These are phyloP conservation scores for Starmerella gropengiesseri DNA, from an alignment of 805 yeast genomes.

Conservation along the genomic window DNA sequence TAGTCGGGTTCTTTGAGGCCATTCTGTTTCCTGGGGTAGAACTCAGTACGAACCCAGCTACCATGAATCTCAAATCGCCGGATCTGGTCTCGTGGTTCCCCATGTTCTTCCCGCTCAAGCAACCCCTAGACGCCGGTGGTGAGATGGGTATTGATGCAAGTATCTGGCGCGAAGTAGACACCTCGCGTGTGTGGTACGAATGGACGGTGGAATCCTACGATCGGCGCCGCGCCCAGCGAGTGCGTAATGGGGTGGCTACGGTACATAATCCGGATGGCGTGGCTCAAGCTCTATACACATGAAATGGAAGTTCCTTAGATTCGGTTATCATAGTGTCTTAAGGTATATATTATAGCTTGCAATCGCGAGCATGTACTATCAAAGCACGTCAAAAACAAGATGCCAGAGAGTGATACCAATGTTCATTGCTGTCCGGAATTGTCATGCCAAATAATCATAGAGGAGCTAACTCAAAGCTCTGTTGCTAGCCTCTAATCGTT, in stretches of 20 bases:
- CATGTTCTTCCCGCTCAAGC: constrained; percentile 47
- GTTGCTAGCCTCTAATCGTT: too few relatives aligned
- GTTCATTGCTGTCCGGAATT: too few relatives aligned
- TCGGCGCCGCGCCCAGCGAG: constrained; percentile 16
- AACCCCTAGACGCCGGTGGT: constrained; percentile 43
- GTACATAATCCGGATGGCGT: constrained; percentile 28
- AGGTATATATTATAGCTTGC: too few relatives aligned
- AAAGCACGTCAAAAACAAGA: too few relatives aligned
- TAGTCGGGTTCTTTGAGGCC: constrained; percentile 67
- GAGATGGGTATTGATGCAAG: constrained; percentile 45
- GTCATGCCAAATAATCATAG: too few relatives aligned
- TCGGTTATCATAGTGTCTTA: too few relatives aligned
- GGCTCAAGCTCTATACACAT: constrained; percentile 11
- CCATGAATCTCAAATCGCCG: constrained; percentile 30
- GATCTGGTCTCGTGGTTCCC: constrained; percentile 61
- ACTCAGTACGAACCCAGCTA: constrained; percentile 42
- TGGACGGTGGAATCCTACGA: constrained; percentile 34
- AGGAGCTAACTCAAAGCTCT: too few relatives aligned
- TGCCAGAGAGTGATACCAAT: too few relatives aligned
- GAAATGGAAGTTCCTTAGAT: background rate
- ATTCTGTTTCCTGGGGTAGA: constrained; percentile 48
- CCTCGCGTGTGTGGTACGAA: constrained; percentile 49
- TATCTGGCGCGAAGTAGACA: constrained; percentile 39
- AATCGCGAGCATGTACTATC: too few relatives aligned
- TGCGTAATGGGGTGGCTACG: constrained; percentile 23